Percentiles rank a stretch among this genome's conserved stretches.
Conservation (phyloP, 1,284 basidiomycete genomes). For the Neonothopanus nambi region DNA sequence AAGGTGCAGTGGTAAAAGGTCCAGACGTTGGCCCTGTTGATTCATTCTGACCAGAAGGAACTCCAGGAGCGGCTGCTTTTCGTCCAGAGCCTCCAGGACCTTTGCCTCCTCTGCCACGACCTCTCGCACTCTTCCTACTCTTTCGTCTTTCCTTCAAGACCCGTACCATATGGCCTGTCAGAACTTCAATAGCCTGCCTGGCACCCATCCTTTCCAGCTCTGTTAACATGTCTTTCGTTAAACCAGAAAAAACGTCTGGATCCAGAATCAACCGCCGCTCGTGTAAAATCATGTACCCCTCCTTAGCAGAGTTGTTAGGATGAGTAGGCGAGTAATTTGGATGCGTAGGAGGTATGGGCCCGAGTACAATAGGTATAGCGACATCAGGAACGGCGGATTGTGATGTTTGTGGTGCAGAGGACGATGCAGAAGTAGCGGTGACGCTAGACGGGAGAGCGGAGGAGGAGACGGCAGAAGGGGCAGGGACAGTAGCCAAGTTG, state of each 20-base stretch:
- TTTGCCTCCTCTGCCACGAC: slow-evolving; percentile 35
- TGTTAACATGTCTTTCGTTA: slow-evolving; percentile 71
- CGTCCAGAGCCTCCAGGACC: slow-evolving; percentile 27
- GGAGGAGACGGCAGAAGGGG: not conserved
- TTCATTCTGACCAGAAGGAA: not conserved
- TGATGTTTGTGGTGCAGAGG: slow-evolving; percentile 4
- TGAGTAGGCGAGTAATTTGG: slow-evolving; percentile 43
- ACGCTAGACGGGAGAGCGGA: not conserved
- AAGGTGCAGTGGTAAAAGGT: not conserved
- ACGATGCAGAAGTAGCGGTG: slow-evolving; percentile 16
- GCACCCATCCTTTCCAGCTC: slow-evolving; percentile 82
- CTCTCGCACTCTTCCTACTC: slow-evolving; percentile 55
- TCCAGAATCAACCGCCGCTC: slow-evolving; percentile 84
- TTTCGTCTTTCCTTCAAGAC: slow-evolving; percentile 79
- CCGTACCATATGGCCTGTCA: slow-evolving; percentile 84
- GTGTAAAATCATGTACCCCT: slow-evolving; percentile 76
- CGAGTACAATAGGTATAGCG: slow-evolving; percentile 8
- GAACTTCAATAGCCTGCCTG: slow-evolving; percentile 77
- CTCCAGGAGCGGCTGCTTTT: slow-evolving; percentile 24
- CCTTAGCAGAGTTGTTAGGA: slow-evolving; percentile 56
- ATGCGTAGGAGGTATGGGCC: slow-evolving; percentile 27
- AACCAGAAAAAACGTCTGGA: slow-evolving; percentile 80
- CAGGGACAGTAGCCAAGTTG: slow-evolving; percentile 1
- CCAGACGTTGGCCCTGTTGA: not conserved
- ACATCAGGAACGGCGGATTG: slow-evolving; percentile 39